These are phyloP conservation scores for Fusarium continuum DNA, from an alignment of 2,329 filamentous ascomycete species.

Conservation along the genomic window DNA sequence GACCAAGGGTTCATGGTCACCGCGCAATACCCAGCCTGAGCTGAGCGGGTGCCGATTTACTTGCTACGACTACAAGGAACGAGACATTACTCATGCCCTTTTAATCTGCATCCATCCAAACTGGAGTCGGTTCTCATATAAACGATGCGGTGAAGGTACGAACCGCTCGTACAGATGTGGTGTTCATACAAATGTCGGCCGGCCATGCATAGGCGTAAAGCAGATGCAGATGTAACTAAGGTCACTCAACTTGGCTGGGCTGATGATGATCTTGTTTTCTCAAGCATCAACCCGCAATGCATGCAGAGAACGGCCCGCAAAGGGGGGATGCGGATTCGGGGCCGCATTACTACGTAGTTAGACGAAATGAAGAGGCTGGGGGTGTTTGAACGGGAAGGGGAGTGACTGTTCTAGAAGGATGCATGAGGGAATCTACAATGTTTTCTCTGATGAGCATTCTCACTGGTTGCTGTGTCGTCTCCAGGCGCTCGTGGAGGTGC, in stretches of 20 bases:
- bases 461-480: constrained; percentile 4
- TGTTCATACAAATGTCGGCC: not conserved
- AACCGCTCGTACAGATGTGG: not conserved
- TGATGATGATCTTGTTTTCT: constrained; percentile 7
- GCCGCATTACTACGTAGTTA: not conserved
- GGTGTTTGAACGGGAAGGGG: not conserved
- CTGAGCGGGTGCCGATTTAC: constrained; percentile 13
- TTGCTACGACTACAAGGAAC: not conserved
- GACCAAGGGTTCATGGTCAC: not conserved
- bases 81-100: not conserved
- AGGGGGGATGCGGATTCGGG: not conserved
- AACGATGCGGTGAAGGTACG: constrained; percentile 30
- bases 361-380: constrained; percentile 15
- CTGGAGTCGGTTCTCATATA: not conserved
- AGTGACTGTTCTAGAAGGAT: constrained; percentile 27
- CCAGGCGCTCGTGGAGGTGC: constrained; percentile 3
- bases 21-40: not conserved
- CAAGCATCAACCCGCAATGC: not conserved
- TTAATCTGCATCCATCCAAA: constrained; percentile 1
- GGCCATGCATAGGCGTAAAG: constrained; percentile 7
- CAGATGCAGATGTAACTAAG: constrained; percentile 23
- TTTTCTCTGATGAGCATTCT: not conserved
- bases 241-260: not conserved
- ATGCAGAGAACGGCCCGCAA: not conserved
- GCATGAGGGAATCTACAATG: constrained; percentile 22